Conservation (phyloP, 768 basidiomycete genomes). For the Sarcomyxa edulis region DNA sequence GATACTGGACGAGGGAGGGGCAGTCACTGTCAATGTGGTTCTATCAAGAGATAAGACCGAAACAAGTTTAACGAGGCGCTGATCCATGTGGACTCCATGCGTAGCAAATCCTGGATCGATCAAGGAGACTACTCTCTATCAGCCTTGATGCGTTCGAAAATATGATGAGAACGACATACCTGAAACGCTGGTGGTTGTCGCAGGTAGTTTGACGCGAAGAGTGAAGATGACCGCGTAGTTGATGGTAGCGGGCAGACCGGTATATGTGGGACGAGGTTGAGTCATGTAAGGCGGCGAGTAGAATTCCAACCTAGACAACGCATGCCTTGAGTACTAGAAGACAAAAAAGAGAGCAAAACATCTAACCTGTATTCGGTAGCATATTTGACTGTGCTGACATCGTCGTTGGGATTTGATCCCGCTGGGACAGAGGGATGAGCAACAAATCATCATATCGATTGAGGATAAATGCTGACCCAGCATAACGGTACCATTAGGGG, state of each 20-base stretch:
- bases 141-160: neutral
- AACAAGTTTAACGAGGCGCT: slow-evolving; percentile 29
- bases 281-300: slow-evolving; percentile 38
- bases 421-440: slow-evolving; percentile 19
- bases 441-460: neutral
- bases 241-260: slow-evolving; percentile 29
- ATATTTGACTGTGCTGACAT: slow-evolving; percentile 13
- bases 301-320: slow-evolving; percentile 27
- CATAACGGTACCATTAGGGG: slow-evolving; percentile 25
- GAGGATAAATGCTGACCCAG: slow-evolving; percentile 10
- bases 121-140: slow-evolving; percentile 24
- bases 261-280: slow-evolving; percentile 25
- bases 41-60: slow-evolving; percentile 24
- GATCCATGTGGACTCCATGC: slow-evolving; percentile 36
- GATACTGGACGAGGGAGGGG: slow-evolving; percentile 29
- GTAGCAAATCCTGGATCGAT: slow-evolving; percentile 38
- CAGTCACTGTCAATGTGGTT: slow-evolving; percentile 25
- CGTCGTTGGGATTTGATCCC: slow-evolving; percentile 42
- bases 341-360: neutral
- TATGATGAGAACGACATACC: slow-evolving; percentile 15
- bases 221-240: slow-evolving; percentile 30
- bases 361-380: slow-evolving; percentile 28
- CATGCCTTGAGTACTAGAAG: neutral
- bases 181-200: slow-evolving; percentile 18
- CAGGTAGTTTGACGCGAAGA: slow-evolving; percentile 25